A percentile compares a stretch with the other conserved stretches of the same genome.
Conservation (phyloP, 345 rosid genomes). For the Euphorbia lathyris region DNA sequence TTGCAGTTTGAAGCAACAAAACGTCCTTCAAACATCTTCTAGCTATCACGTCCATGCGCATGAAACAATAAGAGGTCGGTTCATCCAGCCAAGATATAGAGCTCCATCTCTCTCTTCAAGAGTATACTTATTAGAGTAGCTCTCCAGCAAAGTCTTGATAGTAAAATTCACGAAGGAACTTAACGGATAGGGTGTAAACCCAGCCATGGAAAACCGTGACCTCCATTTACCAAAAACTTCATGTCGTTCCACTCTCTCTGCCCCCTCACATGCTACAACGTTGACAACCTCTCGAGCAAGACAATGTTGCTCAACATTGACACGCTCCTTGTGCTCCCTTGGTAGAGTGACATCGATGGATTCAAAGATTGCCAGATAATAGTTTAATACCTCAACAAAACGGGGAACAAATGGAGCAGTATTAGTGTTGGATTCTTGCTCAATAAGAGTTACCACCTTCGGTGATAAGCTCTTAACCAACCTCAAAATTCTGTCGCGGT, state of each 20-base stretch:
- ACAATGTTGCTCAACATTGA: conserved; percentile 91
- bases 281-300: conserved; percentile 94
- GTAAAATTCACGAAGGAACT: conserved; percentile 70
- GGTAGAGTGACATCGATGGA: conserved; percentile 71
- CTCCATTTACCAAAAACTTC: conserved; percentile 85
- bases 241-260: conserved; percentile 87
- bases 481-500: conserved; percentile 78
- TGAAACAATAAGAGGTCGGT: conserved; percentile 59
- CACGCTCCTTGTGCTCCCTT: conserved; percentile 77
- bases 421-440: conserved; percentile 86
- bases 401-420: conserved; percentile 79
- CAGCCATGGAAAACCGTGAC: conserved; percentile 82
- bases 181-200: conserved; percentile 68
- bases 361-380: conserved; percentile 70
- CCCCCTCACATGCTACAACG: conserved; percentile 86
- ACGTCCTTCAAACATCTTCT: background rate
- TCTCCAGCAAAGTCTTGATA: conserved; percentile 59
- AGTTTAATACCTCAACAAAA: conserved; percentile 65
- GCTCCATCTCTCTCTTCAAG: conserved; percentile 80
- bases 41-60: conserved; percentile 76
- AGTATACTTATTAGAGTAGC: conserved; percentile 58
- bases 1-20: background rate
- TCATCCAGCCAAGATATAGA: conserved; percentile 88
- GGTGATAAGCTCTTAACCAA: conserved; percentile 73
- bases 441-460: conserved; percentile 79